phyloP scores from a whole-genome alignment of 2,329 filamentous ascomycete species.

The Ceratocystis albifundus region DNA sequence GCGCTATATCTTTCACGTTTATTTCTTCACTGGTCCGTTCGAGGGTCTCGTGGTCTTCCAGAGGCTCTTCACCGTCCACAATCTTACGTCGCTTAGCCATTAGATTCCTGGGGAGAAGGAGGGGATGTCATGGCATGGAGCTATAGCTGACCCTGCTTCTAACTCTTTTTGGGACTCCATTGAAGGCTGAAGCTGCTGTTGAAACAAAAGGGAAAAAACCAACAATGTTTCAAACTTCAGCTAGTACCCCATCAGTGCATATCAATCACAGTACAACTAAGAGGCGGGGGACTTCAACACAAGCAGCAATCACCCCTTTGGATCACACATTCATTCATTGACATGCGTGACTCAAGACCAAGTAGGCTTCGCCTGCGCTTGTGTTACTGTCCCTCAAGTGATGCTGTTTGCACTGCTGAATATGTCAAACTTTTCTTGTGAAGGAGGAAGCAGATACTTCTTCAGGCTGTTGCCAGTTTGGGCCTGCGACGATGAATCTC shows the following conservation, averaged over 20 bases:
- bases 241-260: background rate
- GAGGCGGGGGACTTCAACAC: background rate
- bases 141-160: background rate
- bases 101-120: background rate
- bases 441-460: too few relatives aligned
- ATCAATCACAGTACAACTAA: background rate
- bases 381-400: background rate
- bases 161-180: background rate
- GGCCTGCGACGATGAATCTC: slow-evolving; percentile 1
- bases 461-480: background rate
- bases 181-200: background rate
- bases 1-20: background rate
- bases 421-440: background rate
- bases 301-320: background rate
- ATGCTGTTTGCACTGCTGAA: background rate
- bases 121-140: slow-evolving; percentile 2
- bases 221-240: background rate
- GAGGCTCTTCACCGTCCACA: background rate
- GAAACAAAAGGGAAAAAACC: background rate
- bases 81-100: background rate
- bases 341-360: background rate
- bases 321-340: background rate
- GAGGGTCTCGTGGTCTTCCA: background rate
- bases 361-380: background rate
- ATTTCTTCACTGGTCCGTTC: background rate